phyloP scores from a whole-genome alignment of 2,329 filamentous ascomycete genomes.

The Escovopsis sp. region DNA sequence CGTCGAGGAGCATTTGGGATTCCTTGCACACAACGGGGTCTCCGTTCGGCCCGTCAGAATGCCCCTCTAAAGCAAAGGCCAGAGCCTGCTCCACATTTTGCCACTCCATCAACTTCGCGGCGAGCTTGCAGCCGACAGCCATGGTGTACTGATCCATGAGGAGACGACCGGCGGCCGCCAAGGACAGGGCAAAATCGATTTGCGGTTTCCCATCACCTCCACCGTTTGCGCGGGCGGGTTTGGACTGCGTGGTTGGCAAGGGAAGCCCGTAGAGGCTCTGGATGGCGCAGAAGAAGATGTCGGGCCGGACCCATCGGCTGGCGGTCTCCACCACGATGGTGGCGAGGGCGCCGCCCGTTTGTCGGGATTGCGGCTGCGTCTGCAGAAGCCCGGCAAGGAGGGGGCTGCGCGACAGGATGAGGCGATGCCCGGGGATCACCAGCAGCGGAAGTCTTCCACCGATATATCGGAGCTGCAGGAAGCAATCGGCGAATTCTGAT shows the following conservation, averaged over 20 bases:
- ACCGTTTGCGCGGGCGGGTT: slow-evolving; percentile 15
- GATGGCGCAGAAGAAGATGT: slow-evolving; percentile 41
- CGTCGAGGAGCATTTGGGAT: slow-evolving; percentile 37
- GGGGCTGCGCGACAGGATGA: slow-evolving; percentile 38
- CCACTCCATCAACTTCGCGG: slow-evolving; percentile 43
- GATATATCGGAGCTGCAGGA: slow-evolving; percentile 29
- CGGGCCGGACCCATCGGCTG: slow-evolving; percentile 37
- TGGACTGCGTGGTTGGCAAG: slow-evolving; percentile 20
- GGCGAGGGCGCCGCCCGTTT: slow-evolving; percentile 9
- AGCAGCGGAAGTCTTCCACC: slow-evolving; percentile 23
- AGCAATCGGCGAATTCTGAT: slow-evolving; percentile 25
- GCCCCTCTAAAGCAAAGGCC: slow-evolving; percentile 36
- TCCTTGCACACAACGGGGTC: slow-evolving; percentile 36
- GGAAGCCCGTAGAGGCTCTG: slow-evolving; percentile 42
- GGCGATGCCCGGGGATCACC: slow-evolving; percentile 36
- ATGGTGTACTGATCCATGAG: slow-evolving; percentile 40
- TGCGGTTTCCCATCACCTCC: slow-evolving; percentile 25
- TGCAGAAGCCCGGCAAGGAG: slow-evolving; percentile 14
- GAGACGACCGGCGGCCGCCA: slow-evolving; percentile 46
- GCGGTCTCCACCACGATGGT: slow-evolving; percentile 28
- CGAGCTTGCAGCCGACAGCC: slow-evolving; percentile 43
- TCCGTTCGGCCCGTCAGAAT: slow-evolving; percentile 19
- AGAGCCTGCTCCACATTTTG: slow-evolving; percentile 45
- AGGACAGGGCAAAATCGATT: slow-evolving; percentile 44
- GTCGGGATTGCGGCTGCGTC: slow-evolving; percentile 8